phyloP scores from a whole-genome alignment of 83 land plant species.

The Diphasiastrum complanatum region DNA sequence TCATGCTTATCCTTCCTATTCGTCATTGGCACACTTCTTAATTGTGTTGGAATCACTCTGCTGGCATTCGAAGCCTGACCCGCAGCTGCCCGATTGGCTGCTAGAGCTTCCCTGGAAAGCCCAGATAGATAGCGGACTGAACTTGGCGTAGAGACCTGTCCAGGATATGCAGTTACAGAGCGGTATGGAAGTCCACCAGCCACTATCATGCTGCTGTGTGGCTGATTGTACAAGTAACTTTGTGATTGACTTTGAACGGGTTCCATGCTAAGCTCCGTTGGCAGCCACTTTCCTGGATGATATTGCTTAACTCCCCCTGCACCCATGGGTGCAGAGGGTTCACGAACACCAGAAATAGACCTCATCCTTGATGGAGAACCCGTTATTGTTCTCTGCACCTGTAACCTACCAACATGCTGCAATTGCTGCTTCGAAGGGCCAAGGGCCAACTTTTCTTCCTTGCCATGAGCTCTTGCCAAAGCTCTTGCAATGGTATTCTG shows the following conservation, averaged over 20 bases:
- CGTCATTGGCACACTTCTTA: conserved; percentile 6
- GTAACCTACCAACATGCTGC: background rate
- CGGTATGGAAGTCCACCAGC: conserved; percentile 6
- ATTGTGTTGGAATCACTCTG: conserved; percentile 21
- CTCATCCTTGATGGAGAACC: background rate
- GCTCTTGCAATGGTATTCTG: conserved; percentile 37
- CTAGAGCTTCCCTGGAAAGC: conserved; percentile 10
- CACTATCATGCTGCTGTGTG: too few relatives aligned
- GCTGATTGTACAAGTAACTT: too few relatives aligned
- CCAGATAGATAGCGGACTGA: conserved; percentile 12
- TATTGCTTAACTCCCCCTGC: background rate
- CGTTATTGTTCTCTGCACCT: background rate
- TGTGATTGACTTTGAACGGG: too few relatives aligned
- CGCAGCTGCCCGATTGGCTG: conserved; percentile 1
- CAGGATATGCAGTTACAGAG: conserved; percentile 7
- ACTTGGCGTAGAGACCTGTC: conserved; percentile 3
- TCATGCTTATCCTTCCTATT: conserved; percentile 27
- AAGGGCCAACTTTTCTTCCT: conserved; percentile 21
- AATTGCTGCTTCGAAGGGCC: conserved; percentile 4
- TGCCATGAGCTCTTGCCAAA: conserved; percentile 24
- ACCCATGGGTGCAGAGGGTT: background rate
- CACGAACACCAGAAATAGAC: background rate
- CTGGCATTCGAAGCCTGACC: conserved; percentile 10
- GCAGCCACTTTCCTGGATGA: background rate
- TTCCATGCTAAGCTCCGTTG: background rate